Conservation (phyloP, 106 monocot genomes). For the Acorus gramineus region DNA sequence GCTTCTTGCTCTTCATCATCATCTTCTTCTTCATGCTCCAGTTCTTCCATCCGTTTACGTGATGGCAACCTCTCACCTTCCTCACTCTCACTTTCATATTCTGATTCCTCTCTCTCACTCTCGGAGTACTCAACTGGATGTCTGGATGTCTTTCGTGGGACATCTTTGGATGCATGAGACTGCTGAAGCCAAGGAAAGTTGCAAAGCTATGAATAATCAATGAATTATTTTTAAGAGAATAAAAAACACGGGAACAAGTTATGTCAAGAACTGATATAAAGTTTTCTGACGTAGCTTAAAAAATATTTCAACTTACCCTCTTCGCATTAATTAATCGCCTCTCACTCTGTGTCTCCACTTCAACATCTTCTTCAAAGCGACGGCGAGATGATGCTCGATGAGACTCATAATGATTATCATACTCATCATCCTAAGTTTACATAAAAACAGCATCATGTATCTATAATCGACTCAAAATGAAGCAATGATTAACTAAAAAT, state of each 20-base stretch:
- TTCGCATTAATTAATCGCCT: slow-evolving; percentile 81
- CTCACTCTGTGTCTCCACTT: slow-evolving; percentile 73
- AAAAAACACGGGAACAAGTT: neutral
- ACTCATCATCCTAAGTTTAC: slow-evolving; percentile 62
- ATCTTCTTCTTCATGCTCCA: slow-evolving; percentile 73
- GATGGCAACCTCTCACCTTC: slow-evolving; percentile 46
- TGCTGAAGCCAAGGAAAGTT: slow-evolving; percentile 6
- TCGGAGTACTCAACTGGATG: slow-evolving; percentile 55
- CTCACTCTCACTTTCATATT: slow-evolving; percentile 91
- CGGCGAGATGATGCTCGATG: slow-evolving; percentile 41
- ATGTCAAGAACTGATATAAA: neutral
- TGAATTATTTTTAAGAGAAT: neutral
- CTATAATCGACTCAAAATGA: no score
- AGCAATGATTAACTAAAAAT: no score
- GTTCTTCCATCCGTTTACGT: slow-evolving; percentile 22
- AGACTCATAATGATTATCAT: slow-evolving; percentile 55
- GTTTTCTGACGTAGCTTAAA: neutral
- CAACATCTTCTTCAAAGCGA: slow-evolving; percentile 75
- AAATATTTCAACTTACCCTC: slow-evolving; percentile 23
- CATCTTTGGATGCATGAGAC: slow-evolving; percentile 30
- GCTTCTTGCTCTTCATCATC: slow-evolving; percentile 56
- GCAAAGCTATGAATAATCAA: neutral
- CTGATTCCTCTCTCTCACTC: slow-evolving; percentile 83
- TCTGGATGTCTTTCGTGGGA: slow-evolving; percentile 36
- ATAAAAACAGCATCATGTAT: no score